phyloP scores from a whole-genome alignment of 495 filamentous ascomycete species.

The Bacidia rubella region DNA sequence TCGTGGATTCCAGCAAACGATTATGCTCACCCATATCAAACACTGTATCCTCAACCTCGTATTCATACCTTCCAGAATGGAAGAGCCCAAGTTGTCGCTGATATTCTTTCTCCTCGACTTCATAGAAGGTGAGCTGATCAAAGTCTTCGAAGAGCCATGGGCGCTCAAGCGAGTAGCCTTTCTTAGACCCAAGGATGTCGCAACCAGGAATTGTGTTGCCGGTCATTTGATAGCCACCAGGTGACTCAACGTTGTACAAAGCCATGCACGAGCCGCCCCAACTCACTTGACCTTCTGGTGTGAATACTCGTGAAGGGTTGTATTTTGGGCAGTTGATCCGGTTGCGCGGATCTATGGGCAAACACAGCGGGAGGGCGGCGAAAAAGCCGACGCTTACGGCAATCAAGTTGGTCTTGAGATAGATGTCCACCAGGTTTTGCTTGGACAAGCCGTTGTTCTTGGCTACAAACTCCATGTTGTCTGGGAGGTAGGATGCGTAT shows the following conservation, averaged over 20 bases:
- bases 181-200: conserved; percentile 39
- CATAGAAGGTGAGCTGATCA: conserved; percentile 42
- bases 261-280: conserved; percentile 43
- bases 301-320: conserved; percentile 45
- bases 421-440: conserved; percentile 31
- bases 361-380: conserved; percentile 36
- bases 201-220: conserved; percentile 41
- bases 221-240: conserved; percentile 45
- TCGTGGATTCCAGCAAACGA: conserved; percentile 26
- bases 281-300: conserved; percentile 38
- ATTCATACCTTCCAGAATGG: conserved; percentile 35
- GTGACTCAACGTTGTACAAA: conserved; percentile 44
- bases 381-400: conserved; percentile 46
- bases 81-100: conserved; percentile 28
- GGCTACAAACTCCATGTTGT: conserved; percentile 43
- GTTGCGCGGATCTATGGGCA: conserved; percentile 43
- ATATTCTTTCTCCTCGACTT: conserved; percentile 37
- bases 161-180: conserved; percentile 27
- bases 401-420: conserved; percentile 35
- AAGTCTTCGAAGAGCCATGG: conserved; percentile 48
- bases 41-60: conserved; percentile 30
- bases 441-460: conserved; percentile 42
- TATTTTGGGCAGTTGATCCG: conserved; percentile 42
- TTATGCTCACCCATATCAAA: conserved; percentile 45
- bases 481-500: conserved; percentile 43